Base-by-base conservation (phyloP, 345 rosid genomes). In the Xanthoceras sorbifolium region DNA sequence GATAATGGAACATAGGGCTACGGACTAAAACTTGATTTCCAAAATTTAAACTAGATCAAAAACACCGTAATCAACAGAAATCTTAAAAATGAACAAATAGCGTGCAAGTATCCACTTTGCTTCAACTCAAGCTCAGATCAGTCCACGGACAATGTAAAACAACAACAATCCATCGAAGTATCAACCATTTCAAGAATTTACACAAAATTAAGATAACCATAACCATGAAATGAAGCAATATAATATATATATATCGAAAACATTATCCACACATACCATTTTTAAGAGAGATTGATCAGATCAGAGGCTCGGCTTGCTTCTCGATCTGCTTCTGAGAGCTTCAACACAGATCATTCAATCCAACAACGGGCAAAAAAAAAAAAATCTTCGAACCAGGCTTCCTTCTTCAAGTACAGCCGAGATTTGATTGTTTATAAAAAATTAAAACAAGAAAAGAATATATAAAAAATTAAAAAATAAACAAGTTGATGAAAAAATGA, bases 261-360 rank as follows among this genome's bases (percentile, higher is more conserved):
- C 31, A n/a, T 34, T 6, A 72, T 18, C 31, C 54, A 23, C 26
- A 48, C 50, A 57, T 86, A 88, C 89, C 91, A 88, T 88, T 46
- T 59, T 72, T 26, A 26, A 28, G 59, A 32, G 69, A 69, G 69
- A 69, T 67, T 70, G 69, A 78, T 64, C 80, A 72, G 88, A 86
- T 88, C 88, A 85, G 87, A 70, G 80, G 78, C 84, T 80, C 28
- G 28, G 66, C 59, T 72, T 54, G 82, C 87, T 83, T 78, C 79
- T 81, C 70, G 90, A 90, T 89, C 90, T 79, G 80, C 78, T 81
- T 52, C 86, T 71, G 69, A 74, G 59, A 57, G 66, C 59, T 76
- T 59, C 78, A 79, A 62, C 54, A 76, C 75, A 4, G 79, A 87
- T 66, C 89, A 77, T 82, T 59, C 83, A 78, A 83, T 70, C 63